A percentile compares a stretch with the other conserved stretches of the same genome.
These are phyloP conservation scores for Moesziomyces sp. DNA, from an alignment of 1,284 basidiomycete species.

Conservation along the genomic window DNA sequence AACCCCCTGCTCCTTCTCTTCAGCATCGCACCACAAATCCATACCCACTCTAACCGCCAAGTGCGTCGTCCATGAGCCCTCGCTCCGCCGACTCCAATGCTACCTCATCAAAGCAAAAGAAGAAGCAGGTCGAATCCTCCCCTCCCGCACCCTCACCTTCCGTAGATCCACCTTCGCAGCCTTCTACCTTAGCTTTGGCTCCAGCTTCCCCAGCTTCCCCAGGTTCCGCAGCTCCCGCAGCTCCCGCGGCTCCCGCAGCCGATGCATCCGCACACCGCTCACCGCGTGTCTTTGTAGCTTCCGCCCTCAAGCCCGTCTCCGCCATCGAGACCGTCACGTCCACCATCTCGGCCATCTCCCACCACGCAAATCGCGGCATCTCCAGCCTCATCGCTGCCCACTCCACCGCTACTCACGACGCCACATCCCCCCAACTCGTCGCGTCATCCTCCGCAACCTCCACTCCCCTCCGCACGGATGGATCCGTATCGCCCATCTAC, in stretches of 20 bases:
- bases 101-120: constrained; percentile 32
- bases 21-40: background rate
- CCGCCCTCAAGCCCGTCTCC: constrained; percentile 31
- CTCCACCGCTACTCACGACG: constrained; percentile 1
- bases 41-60: constrained; percentile 1
- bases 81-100: constrained; percentile 33
- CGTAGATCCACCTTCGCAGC: background rate
- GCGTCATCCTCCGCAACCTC: constrained; percentile 10
- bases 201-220: background rate
- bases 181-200: background rate
- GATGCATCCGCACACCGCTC: background rate
- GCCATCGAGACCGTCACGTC: constrained; percentile 36
- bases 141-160: constrained; percentile 2
- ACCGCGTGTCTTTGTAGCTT: constrained; percentile 28
- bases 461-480: constrained; percentile 25
- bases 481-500: constrained; percentile 47
- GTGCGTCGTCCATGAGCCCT: constrained; percentile 28
- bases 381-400: constrained; percentile 30
- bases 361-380: constrained; percentile 43
- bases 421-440: constrained; percentile 15
- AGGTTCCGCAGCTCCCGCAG: background rate
- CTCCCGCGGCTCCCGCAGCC: background rate
- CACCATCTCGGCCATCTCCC: constrained; percentile 42
- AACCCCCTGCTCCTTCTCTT: background rate
- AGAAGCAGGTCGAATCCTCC: constrained; percentile 16